phyloP scores from a whole-genome alignment of 306 rosid species.

The Cicer cuneatum region DNA sequence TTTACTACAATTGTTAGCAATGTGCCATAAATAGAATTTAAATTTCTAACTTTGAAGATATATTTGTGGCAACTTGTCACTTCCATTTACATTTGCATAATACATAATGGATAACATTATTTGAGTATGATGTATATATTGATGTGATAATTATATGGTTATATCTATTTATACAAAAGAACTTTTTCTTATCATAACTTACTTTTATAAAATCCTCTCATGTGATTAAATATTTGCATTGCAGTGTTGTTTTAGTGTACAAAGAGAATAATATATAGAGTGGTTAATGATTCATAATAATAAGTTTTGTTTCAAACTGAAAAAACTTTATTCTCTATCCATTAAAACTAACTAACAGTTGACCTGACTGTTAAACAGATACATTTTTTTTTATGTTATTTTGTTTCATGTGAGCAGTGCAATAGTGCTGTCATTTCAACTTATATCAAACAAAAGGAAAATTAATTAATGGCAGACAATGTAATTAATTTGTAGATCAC shows the following conservation, averaged over 20 bases:
- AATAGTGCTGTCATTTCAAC: slow-evolving; percentile 64
- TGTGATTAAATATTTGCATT: too few species aligned
- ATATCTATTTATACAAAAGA: slow-evolving; percentile 10
- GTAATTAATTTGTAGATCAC: slow-evolving; percentile 45
- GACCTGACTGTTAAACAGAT: slow-evolving; percentile 44
- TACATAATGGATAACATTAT: slow-evolving; percentile 13
- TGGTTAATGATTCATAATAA: slow-evolving; percentile 27
- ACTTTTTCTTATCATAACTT: slow-evolving; percentile 43
- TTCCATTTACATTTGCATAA: neutral
- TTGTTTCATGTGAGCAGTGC: slow-evolving; percentile 32
- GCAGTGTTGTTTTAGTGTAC: slow-evolving; percentile 49
- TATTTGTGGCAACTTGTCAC: slow-evolving; percentile 38
- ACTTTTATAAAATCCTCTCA: slow-evolving; percentile 15
- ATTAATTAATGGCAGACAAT: slow-evolving; percentile 51
- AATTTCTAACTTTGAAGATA: slow-evolving; percentile 3
- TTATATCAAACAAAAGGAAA: slow-evolving; percentile 15
- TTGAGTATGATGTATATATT: neutral
- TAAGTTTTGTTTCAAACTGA: slow-evolving; percentile 48
- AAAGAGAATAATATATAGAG: slow-evolving; percentile 26
- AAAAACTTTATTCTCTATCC: slow-evolving; percentile 42
- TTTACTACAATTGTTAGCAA: slow-evolving; percentile 20
- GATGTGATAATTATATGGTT: slow-evolving; percentile 26
- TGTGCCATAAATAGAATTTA: neutral
- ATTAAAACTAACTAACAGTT: slow-evolving; percentile 40
- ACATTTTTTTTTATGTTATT: slow-evolving; percentile 44